These are phyloP conservation scores for Lactarius akahatsu DNA, from an alignment of 768 basidiomycete species.

Conservation along the genomic window DNA sequence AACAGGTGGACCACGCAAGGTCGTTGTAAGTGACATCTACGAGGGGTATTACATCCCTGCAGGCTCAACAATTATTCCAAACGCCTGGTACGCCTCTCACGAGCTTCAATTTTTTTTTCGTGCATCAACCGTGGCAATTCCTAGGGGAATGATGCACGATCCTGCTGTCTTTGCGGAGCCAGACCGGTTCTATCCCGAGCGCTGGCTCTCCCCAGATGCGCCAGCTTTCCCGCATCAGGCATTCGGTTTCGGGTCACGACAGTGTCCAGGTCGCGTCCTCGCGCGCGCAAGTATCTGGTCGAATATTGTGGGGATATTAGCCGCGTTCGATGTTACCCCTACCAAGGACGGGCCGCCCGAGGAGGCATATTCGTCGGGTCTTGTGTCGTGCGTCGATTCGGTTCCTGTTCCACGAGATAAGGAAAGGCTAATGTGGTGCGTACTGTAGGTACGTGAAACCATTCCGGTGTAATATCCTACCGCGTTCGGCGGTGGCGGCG, in stretches of 20 bases:
- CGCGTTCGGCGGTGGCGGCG: neutral
- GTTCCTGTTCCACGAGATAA: no score
- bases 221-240: neutral
- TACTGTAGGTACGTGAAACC: neutral
- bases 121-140: neutral
- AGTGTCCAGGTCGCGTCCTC: neutral
- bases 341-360: neutral
- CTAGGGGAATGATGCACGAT: neutral
- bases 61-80: neutral
- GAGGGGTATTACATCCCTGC: neutral
- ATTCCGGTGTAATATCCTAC: neutral
- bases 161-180: neutral
- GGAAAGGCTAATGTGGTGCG: neutral
- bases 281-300: neutral
- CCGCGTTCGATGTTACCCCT: neutral
- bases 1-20: neutral
- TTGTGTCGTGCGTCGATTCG: no score
- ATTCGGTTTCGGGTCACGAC: neutral
- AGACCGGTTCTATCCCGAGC: neutral
- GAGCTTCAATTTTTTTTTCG: neutral
- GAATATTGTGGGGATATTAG: neutral
- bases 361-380: no score
- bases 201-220: neutral
- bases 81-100: neutral
- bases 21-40: neutral